Evolutionary conservation across 768 basidiomycete genomes (phyloP).

Genomic region (Russula sp.): DNA sequence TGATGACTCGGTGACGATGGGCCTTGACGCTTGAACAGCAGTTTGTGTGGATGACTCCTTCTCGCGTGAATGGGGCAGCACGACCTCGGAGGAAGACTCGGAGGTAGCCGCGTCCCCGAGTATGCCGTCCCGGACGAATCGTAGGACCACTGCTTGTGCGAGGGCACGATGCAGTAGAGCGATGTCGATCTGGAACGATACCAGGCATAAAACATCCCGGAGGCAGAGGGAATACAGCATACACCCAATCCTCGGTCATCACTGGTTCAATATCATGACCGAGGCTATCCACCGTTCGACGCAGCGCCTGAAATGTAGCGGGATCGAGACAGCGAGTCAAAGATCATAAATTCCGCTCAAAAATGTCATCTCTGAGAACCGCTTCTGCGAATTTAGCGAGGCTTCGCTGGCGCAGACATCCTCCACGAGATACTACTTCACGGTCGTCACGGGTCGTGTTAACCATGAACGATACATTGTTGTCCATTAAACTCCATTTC

Average conservation of each 20-base stretch:
- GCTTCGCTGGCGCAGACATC: slow-evolving; percentile 8
- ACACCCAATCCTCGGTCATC: background rate
- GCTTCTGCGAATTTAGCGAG: background rate
- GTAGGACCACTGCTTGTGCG: slow-evolving; percentile 1
- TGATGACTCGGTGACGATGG: background rate
- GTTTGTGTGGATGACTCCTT: background rate
- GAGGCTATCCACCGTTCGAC: background rate
- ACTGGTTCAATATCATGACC: background rate
- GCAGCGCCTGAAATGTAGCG: background rate
- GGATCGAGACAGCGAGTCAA: background rate
- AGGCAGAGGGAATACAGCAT: background rate
- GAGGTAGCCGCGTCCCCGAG: background rate
- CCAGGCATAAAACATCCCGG: background rate
- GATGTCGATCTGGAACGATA: background rate
- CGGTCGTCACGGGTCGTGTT: too few relatives aligned
- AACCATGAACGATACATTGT: background rate
- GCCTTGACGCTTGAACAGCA: background rate
- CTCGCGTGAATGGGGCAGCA: too few relatives aligned
- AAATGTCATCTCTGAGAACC: background rate
- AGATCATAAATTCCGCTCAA: background rate
- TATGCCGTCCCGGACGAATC: background rate
- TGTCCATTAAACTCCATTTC: too few relatives aligned
- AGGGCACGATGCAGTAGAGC: background rate
- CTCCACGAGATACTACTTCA: slow-evolving; percentile 13
- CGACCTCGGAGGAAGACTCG: background rate